Base-by-base conservation (phyloP, 495 filamentous ascomycete species). In the Penicillium canescens region DNA sequence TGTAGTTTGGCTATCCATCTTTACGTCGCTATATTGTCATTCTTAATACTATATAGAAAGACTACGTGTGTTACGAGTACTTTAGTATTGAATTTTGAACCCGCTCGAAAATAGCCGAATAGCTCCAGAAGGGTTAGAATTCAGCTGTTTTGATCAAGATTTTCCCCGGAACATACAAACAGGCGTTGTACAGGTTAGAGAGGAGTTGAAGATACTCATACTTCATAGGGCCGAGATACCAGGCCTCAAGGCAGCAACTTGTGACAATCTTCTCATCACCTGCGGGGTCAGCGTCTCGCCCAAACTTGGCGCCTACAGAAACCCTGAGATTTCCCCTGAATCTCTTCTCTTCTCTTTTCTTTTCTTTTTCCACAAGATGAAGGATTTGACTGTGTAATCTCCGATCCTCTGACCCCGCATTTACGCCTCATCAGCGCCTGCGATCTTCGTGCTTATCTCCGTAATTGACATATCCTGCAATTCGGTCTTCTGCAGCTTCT, bases 261-360 rank as follows among this genome's bases (percentile, higher is more conserved):
- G 54, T 56, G 42, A 51, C 35, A 9, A 48, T 54, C 36, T 46
- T 33, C 49, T 53, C 40, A 50, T 62, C 55, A 55, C 61, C 63
- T 60, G 59, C 65, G 57, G 57, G 57, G 59, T 62, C 54, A 47
- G 54, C 61, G 57, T 55, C 55, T 61, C 57, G 57, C 57, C 42
- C 52, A 56, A 31, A 52, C 54, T 57, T 35, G 50, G 61, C 57
- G 58, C 42, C 38, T 60, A 49, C 48, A 51, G 49, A 24, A 21
- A 47, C 13, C 31, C 13, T 13, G 36, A 11, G 5, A 46, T 31
- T 48, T 26, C 23, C 42, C 31, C 37, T 50, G 31, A 42, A 45
- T 36, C 18, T 50, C 42, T 31, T 46, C 34, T 50, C 47, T 14
- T 24, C 12, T 44, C 14, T 44, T 33, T 35, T 26, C 34, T 55